Evolutionary conservation across 2,329 filamentous ascomycete genomes (phyloP), one percentile per base, ranked within the genome.

Genomic region (Xylaria sp.): DNA sequence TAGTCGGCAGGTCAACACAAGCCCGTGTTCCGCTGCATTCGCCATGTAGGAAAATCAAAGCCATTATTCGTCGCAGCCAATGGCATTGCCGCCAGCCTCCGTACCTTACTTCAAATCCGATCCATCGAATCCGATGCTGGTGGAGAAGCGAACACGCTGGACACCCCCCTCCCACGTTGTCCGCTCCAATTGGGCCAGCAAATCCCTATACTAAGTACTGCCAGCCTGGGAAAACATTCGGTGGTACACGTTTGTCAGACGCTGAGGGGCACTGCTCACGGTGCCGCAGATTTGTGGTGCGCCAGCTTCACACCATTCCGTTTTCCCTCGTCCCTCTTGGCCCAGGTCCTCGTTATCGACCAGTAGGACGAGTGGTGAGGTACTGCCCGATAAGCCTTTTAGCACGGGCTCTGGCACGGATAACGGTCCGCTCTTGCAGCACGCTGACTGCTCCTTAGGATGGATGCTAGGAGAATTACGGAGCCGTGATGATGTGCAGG

Each of bases 151-250:
- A 66, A 62, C 59, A 65, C 66, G 64, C 61, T 64, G 63, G 67
- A 54, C 64, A 67, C 58, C 59, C 54, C 54, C n/a, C 63, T 63
- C 63, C 67, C 68, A 71, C 70, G 69, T 71, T 71, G 65, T 69
- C 46, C 44, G 57, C 52, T 63, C 65, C 55, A 48, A 72, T 72
- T 72, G 70, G 70, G 53, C 64, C 66, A 67, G 61, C 63, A 55
- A 67, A 68, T 64, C 35, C 46, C 31, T 54, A 59, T 41, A 54
- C n/a, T n/a, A n/a, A n/a, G n/a, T n/a, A n/a, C 57, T 37, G 41
- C 62, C 59, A 51, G 52, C 59, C 56, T 57, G 48, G 53, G 61
- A 62, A 64, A 60, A 57, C 33, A 54, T 43, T 52, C 38, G 49
- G 49, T 65, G 57, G 49, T 58, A 60, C 63, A 60, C 61, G 58